phyloP scores from a whole-genome alignment of 257 asterid genomes.

The Nicotiana obtusifolia region DNA sequence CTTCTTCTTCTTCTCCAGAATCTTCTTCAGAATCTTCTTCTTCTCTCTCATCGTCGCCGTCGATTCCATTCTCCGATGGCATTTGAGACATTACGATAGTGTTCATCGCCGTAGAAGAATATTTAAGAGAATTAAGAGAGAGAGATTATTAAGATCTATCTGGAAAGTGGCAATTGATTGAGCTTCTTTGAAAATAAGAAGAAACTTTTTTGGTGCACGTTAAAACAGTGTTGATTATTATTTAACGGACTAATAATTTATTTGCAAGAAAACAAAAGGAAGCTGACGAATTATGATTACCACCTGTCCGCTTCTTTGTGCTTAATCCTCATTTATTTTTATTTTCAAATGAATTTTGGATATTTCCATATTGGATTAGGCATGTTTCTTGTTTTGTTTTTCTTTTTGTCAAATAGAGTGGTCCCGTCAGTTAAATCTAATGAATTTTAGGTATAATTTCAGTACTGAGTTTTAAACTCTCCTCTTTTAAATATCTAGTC shows the following conservation, averaged over 20 bases:
- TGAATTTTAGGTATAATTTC: neutral
- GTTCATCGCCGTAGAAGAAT: neutral
- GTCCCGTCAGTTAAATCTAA: neutral
- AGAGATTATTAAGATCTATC: neutral
- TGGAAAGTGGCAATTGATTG: neutral
- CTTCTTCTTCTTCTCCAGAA: conserved; percentile 50
- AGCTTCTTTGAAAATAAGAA: conserved; percentile 5
- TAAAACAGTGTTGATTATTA: neutral
- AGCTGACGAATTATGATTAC: conserved; percentile 8
- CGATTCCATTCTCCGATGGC: conserved; percentile 78
- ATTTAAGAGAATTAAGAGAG: no score
- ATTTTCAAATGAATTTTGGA: neutral
- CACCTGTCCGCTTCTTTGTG: neutral
- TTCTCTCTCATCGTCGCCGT: conserved; percentile 94
- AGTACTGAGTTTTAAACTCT: neutral
- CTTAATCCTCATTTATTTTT: neutral
- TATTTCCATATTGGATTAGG: neutral
- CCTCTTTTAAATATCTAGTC: neutral
- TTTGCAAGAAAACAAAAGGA: neutral
- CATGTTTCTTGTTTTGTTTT: neutral
- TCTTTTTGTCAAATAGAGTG: neutral
- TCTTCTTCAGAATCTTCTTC: conserved; percentile 34
- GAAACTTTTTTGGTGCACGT: neutral
- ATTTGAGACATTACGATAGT: conserved; percentile 53
- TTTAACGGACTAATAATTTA: conserved; percentile 3